A percentile compares a stretch with the other conserved stretches of the same genome.
phyloP scores from a whole-genome alignment of 805 yeast genomes.

The Hanseniaspora occidentalis region DNA sequence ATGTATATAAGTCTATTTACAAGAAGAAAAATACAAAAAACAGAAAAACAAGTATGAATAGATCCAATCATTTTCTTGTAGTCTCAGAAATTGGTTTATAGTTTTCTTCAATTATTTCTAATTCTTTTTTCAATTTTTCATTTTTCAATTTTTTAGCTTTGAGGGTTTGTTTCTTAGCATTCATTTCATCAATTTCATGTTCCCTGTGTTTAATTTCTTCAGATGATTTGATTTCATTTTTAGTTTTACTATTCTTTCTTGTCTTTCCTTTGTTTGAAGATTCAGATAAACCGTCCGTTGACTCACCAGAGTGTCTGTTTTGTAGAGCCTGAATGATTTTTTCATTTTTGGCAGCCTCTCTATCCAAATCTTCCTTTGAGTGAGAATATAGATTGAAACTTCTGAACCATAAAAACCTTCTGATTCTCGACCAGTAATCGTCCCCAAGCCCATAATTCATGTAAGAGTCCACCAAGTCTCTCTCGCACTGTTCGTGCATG shows the following conservation, averaged over 20 bases:
- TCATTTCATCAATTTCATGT: not conserved
- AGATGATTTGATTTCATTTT: too few species aligned
- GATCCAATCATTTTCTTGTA: not conserved
- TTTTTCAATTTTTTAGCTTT: not conserved
- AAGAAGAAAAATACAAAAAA: too few species aligned
- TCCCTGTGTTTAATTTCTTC: too few species aligned
- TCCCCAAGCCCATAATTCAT: conserved; percentile 41
- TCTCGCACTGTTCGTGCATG: conserved; percentile 30
- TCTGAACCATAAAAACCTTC: conserved; percentile 47
- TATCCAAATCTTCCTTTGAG: conserved; percentile 22
- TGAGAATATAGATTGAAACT: conserved; percentile 22
- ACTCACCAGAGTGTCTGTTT: conserved; percentile 4
- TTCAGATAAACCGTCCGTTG: too few species aligned
- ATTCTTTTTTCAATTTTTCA: not conserved
- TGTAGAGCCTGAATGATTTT: conserved; percentile 46
- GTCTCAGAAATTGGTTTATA: not conserved
- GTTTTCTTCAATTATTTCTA: not conserved
- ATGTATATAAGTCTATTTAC: too few species aligned
- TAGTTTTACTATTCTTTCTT: not conserved
- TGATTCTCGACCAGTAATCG: conserved; percentile 36
- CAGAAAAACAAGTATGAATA: too few species aligned
- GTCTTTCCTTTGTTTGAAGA: too few species aligned
- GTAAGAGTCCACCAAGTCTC: conserved; percentile 30
- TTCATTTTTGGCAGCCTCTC: conserved; percentile 53
- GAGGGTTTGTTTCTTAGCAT: not conserved